phyloP scores from a whole-genome alignment of 768 basidiomycete species.

The Collybiopsis luxurians region DNA sequence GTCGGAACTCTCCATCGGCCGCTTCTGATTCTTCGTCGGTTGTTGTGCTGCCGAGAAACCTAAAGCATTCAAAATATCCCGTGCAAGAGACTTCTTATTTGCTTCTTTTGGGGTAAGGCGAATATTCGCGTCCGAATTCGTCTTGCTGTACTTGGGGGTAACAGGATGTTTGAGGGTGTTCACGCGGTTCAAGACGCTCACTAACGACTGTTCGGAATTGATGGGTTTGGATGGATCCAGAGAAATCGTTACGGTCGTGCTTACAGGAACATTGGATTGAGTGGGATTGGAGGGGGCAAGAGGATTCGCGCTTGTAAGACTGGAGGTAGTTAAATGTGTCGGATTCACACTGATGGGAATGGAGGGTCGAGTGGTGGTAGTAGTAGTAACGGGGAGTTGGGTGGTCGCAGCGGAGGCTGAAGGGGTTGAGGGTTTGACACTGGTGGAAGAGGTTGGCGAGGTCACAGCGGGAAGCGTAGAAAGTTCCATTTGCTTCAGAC shows the following conservation, averaged over 20 bases:
- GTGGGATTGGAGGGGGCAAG: not conserved
- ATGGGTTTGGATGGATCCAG: no score
- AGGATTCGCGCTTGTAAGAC: not conserved
- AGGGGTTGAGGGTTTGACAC: not conserved
- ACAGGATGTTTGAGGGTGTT: not conserved
- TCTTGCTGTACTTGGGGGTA: not conserved
- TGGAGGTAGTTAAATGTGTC: not conserved
- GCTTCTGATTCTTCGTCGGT: slow-evolving; percentile 15
- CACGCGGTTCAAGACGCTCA: not conserved
- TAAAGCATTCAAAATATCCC: slow-evolving; percentile 54
- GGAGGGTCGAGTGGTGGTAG: no score
- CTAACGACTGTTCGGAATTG: no score
- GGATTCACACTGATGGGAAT: not conserved
- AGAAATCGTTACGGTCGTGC: no score
- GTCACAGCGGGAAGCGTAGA: not conserved
- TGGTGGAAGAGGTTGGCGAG: not conserved
- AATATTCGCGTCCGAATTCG: not conserved
- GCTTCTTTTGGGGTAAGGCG: slow-evolving; percentile 35
- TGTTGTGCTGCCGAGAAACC: slow-evolving; percentile 19
- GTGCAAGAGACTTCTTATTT: slow-evolving; percentile 50
- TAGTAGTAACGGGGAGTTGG: no score
- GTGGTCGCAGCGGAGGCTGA: no score
- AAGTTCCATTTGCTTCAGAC: not conserved
- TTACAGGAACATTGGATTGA: not conserved
- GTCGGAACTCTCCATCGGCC: not conserved